Base-by-base conservation (phyloP, 2,329 filamentous ascomycete genomes). In the Alternaria rosae region DNA sequence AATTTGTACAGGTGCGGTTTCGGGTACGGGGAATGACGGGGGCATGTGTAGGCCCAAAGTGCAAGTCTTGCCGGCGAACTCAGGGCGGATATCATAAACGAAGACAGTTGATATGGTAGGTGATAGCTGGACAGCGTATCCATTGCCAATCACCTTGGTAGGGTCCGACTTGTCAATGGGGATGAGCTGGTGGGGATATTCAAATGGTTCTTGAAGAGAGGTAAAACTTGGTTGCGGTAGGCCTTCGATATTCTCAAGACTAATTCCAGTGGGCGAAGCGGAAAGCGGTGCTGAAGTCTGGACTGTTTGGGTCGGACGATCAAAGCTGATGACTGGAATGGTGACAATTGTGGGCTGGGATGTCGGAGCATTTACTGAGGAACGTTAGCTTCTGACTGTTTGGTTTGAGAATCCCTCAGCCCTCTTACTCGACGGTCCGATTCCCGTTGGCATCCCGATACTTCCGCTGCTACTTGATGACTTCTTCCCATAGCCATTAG, bases 11-110 rank as follows among this genome's bases (percentile, higher is more conserved):
- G 72, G 67, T 55, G 80, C 70, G 43, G 79, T 73, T 10, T 51
- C 47, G 11, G 47, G 13, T 68, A 61, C 64, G 66, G 69, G 21
- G 58, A 62, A n/a, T 77, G 81, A 62, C 6, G 69, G 59, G 0
- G 84, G 84, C 62, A 85, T 78, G 38, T 82, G 70, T 73, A 86
- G 84, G 59, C 81, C 73, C n/a, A 85, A 70, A 6, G 79, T 82
- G 76, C 84, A 85, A 30, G 77, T 82, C 62, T 81, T 81, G 61
- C 80, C 79, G 38, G 73, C 61, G 51, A 80, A 76, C 4, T 69
- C 71, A 4, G 73, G 64, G 0, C 80, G 80, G 23, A 85, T 74
- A 62, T 85, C 80, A 67, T 85, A 85, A 61, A 79, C 81, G 76
- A 84, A 84, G 61, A 85, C 64, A 10, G 78, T 76, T 42, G 72